A percentile compares a stretch with the other conserved stretches of the same genome.
Evolutionary conservation across 306 rosid genomes (phyloP).

Genomic region (Begonia masoniana): DNA sequence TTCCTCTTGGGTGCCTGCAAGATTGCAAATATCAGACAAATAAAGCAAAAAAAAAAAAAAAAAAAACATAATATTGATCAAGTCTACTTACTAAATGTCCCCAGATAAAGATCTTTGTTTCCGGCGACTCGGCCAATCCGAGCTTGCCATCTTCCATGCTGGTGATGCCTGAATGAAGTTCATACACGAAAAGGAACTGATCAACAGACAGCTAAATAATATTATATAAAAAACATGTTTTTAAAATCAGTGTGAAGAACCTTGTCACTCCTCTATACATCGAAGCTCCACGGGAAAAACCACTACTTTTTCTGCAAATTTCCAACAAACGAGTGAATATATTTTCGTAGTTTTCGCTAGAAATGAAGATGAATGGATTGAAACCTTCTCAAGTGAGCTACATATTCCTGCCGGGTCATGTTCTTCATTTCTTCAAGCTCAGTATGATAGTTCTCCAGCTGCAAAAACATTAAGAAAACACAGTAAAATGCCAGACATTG

Average conservation of each 20-base stretch:
- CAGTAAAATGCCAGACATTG: not conserved
- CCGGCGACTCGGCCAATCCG: constrained; percentile 65
- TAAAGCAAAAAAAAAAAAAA: not conserved
- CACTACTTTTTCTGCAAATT: constrained; percentile 16
- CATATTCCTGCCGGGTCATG: constrained; percentile 18
- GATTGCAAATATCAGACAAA: no score
- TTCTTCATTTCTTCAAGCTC: constrained; percentile 17
- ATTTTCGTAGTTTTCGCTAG: not conserved
- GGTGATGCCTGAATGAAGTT: constrained; percentile 36
- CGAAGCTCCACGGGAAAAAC: constrained; percentile 16
- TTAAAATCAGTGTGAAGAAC: not conserved
- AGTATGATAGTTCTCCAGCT: constrained; percentile 14
- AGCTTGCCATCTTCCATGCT: constrained; percentile 74
- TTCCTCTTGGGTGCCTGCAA: constrained; percentile 18
- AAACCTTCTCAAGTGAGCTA: constrained; percentile 15
- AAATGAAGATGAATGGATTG: not conserved
- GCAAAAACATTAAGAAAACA: not conserved
- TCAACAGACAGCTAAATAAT: not conserved
- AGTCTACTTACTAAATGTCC: constrained; percentile 44
- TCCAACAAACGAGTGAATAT: not conserved
- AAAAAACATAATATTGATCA: not conserved
- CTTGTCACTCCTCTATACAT: constrained; percentile 11
- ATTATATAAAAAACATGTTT: not conserved
- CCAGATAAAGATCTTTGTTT: constrained; percentile 61
- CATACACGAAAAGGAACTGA: no score